Base-by-base conservation (phyloP, 2,329 filamentous ascomycete species). In the Colletotrichum lentis region DNA sequence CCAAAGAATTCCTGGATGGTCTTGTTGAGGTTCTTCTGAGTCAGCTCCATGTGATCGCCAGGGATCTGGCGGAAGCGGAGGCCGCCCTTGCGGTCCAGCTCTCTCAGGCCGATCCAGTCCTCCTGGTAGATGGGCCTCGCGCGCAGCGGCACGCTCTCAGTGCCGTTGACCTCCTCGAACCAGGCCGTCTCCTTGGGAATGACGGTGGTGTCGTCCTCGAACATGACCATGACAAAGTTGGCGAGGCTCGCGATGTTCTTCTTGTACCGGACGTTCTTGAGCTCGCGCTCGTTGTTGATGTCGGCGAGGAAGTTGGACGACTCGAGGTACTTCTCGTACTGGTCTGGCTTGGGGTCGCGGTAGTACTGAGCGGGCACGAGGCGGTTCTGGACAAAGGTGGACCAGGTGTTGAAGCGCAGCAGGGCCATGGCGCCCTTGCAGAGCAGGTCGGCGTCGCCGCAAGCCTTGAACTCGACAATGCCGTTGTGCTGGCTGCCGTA, bases 321-420 rank as follows among this genome's bases (percentile, higher is more conserved):
- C 72, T 90, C 87, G 22, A 98, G 86, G 76, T 98, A 99, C 37
- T 84, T 80, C 0, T 89, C 86, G 77, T 93, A 79, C 76, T 94
- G 81, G 67, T 82, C 77, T 74, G 81, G 80, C 65, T 80, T 76
- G 69, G 87, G 86, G 71, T 94, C 88, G 60, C 95, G 91, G 83
- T 91, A 98, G 82, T 99, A 99, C 82, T 99, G 96, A 39, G 96
- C 95, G 0, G 96, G 96, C 4, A 99, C 92, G 10, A 98, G 84
- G 20, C 87, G 87, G 59, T 82, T 84, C 83, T 98, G 96, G 6
- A 96, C 92, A 73, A 91, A 91, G 31, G 79, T 76, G 46, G 87
- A 88, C 93, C 94, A 99, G 2, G 91, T 93, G 74, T 95, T 95
- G 50, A 87, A 87, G 67, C 89, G 88, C 61, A 99, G 82, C 50